These are phyloP conservation scores for Fusarium sp. DNA, from an alignment of 2,329 filamentous ascomycete species.

Conservation along the genomic window DNA sequence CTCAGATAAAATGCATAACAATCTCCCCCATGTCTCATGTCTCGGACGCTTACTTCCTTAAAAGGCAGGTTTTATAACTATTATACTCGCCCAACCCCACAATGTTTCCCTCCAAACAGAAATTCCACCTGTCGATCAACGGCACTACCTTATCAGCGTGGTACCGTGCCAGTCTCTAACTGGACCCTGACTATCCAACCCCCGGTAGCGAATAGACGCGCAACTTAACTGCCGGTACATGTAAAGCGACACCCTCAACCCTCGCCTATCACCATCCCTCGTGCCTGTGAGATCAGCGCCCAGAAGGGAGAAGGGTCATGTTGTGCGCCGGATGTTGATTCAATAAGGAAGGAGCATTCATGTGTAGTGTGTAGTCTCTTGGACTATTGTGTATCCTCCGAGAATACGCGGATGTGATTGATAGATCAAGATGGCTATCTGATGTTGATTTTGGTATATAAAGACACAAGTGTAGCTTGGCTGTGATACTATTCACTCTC, in stretches of 20 bases:
- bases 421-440: constrained; percentile 5
- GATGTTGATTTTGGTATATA: constrained; percentile 26
- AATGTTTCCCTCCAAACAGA: background rate
- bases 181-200: constrained; percentile 22
- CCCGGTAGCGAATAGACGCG: constrained; percentile 12
- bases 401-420: constrained; percentile 1
- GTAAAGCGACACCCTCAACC: background rate
- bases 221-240: constrained; percentile 5
- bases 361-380: background rate
- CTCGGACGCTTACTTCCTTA: constrained; percentile 30
- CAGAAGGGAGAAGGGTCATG: constrained; percentile 20
- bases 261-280: constrained; percentile 37
- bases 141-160: constrained; percentile 34
- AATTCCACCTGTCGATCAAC: constrained; percentile 20
- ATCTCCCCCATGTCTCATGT: constrained; percentile 2
- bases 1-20: background rate
- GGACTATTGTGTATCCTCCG: constrained; percentile 1
- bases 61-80: constrained; percentile 31
- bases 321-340: constrained; percentile 19
- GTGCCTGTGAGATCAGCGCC: constrained; percentile 32
- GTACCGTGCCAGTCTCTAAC: constrained; percentile 21
- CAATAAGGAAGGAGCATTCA: constrained; percentile 36
- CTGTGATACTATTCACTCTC: background rate
- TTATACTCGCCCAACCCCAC: constrained; percentile 15
- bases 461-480: constrained; percentile 11